These are phyloP conservation scores for Aspergillus japonicus DNA, from an alignment of 2,329 filamentous ascomycete genomes.

Conservation along the genomic window DNA sequence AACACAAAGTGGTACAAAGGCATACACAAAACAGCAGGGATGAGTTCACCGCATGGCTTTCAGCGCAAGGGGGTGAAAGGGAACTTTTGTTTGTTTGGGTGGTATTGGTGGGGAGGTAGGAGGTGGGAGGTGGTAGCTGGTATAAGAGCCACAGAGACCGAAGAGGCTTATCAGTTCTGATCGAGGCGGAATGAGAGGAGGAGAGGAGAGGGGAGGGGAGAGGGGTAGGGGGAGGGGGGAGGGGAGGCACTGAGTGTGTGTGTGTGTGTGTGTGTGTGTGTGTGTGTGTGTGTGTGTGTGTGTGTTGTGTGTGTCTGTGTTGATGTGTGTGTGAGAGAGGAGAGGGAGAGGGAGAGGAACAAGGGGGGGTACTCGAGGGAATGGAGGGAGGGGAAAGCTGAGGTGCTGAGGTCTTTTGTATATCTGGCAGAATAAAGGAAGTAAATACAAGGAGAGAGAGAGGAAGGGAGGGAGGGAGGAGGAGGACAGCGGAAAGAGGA, in stretches of 20 bases:
- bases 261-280: no score
- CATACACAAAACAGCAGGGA: slow-evolving; percentile 21
- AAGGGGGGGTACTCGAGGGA: no score
- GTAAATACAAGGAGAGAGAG: not conserved
- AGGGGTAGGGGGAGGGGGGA: slow-evolving; percentile 3
- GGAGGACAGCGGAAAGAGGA: slow-evolving; percentile 12
- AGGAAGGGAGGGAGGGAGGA: slow-evolving; percentile 5
- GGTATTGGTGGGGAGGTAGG: no score
- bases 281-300: no score
- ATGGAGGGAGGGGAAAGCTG: not conserved
- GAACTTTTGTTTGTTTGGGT: no score
- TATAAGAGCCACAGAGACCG: not conserved
- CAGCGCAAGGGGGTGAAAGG: slow-evolving; percentile 20
- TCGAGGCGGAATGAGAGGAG: not conserved
- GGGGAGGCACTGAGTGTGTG: not conserved
- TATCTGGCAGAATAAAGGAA: not conserved
- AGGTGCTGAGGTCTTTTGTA: not conserved
- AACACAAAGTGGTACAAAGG: slow-evolving; percentile 24
- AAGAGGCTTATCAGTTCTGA: not conserved
- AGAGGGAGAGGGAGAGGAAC: no score
- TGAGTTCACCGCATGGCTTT: slow-evolving; percentile 25
- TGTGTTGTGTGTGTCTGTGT: no score
- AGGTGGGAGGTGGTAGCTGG: not conserved
- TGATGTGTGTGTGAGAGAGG: no score
- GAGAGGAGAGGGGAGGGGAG: not conserved